phyloP scores from a whole-genome alignment of 768 basidiomycete genomes.

The Pulveroboletus frians region DNA sequence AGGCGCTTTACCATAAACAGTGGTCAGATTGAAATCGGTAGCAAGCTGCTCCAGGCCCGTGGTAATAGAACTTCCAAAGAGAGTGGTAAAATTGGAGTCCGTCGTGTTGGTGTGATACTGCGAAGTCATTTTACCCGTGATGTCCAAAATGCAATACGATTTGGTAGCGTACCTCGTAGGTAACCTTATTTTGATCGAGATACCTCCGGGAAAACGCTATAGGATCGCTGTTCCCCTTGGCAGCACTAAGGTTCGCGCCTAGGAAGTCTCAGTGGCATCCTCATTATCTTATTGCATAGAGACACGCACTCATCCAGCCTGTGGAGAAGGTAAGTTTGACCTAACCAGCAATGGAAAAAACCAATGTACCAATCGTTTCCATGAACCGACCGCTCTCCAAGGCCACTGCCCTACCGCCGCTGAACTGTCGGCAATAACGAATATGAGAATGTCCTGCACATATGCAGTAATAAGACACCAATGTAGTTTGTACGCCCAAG shows the following conservation, averaged over 20 bases:
- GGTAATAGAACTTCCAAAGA: conserved; percentile 48
- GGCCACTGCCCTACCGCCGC: conserved; percentile 23
- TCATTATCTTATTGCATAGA: not conserved
- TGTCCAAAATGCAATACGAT: not conserved
- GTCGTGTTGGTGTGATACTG: conserved; percentile 61
- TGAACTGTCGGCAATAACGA: conserved; percentile 22
- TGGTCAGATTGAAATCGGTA: conserved; percentile 54
- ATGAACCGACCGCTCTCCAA: conserved; percentile 85
- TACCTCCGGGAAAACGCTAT: conserved; percentile 68
- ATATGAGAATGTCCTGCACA: conserved; percentile 45
- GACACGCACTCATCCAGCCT: conserved; percentile 59
- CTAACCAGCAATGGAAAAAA: no score
- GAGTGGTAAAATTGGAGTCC: conserved; percentile 59
- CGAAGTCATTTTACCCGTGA: not conserved
- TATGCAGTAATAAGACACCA: not conserved
- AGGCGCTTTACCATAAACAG: conserved; percentile 69
- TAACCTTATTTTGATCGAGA: conserved; percentile 73
- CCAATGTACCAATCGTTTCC: conserved; percentile 74
- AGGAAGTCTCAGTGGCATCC: not conserved
- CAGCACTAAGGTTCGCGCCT: conserved; percentile 47
- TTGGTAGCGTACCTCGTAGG: conserved; percentile 52
- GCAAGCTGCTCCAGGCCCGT: conserved; percentile 49
- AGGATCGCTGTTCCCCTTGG: conserved; percentile 38
- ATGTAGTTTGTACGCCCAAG: no score
- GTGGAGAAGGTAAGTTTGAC: not conserved